phyloP scores from a whole-genome alignment of 306 rosid genomes.

The Alnus glutinosa region DNA sequence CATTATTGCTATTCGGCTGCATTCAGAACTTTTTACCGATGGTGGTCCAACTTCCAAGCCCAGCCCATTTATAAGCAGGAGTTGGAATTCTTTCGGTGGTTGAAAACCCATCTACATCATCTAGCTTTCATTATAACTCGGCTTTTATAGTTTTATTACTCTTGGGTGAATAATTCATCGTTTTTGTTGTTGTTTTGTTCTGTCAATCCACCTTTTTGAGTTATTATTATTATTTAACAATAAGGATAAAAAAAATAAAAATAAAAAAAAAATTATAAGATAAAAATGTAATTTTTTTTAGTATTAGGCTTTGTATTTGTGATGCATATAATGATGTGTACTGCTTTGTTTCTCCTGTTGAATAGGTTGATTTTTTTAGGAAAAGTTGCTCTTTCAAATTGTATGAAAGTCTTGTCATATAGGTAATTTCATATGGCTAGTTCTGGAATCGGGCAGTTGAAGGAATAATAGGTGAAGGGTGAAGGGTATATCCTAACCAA shows the following conservation, averaged over 20 bases:
- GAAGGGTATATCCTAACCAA: conserved; percentile 5
- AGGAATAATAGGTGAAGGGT: neutral
- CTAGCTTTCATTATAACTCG: neutral
- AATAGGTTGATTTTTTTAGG: neutral
- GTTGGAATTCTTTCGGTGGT: neutral
- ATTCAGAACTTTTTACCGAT: neutral
- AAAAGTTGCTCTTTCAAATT: neutral
- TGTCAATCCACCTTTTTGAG: too few species aligned
- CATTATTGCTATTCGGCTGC: neutral
- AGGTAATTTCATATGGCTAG: neutral
- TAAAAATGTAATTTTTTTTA: too few species aligned
- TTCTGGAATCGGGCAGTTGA: neutral
- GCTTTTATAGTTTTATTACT: too few species aligned
- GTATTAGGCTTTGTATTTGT: too few species aligned
- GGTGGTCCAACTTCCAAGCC: neutral
- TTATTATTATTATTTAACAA: too few species aligned
- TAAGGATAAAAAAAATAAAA: too few species aligned
- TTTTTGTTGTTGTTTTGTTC: too few species aligned
- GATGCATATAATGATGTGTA: too few species aligned
- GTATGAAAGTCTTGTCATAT: too few species aligned
- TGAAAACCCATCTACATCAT: neutral
- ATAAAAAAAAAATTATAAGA: too few species aligned
- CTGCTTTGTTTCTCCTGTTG: too few species aligned
- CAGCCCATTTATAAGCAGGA: neutral
- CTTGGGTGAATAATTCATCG: too few species aligned